Evolutionary conservation across 1,139 yeast species (phyloP).

Genomic region (Maudiozyma humilis): DNA sequence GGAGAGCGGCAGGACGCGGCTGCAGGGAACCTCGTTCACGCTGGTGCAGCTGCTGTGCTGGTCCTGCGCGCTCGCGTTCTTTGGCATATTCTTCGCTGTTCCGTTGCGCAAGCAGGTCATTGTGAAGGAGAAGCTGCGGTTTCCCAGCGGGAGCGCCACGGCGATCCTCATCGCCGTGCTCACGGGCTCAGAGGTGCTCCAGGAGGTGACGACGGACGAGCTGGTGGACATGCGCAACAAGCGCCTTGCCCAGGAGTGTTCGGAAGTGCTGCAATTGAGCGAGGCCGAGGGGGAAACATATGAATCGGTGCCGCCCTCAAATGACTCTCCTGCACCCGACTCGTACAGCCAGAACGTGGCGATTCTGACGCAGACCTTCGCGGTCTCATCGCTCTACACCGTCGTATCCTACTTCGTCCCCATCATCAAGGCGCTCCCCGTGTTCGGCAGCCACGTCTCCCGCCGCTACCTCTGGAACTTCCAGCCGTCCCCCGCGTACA

Average conservation of each 20-base stretch:
- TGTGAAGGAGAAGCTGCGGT: conserved; percentile 73
- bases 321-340: neutral
- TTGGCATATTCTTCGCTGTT: conserved; percentile 92
- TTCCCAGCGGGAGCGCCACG: conserved; percentile 94
- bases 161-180: conserved; percentile 85
- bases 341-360: conserved; percentile 51
- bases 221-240: conserved; percentile 23
- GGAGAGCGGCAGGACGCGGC: conserved; percentile 57
- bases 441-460: conserved; percentile 66
- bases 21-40: conserved; percentile 33
- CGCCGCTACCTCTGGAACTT: conserved; percentile 70
- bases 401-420: conserved; percentile 67
- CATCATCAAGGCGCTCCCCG: conserved; percentile 54
- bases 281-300: conserved; percentile 10
- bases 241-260: conserved; percentile 24
- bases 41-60: conserved; percentile 58
- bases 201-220: conserved; percentile 34
- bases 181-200: conserved; percentile 55
- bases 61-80: conserved; percentile 81
- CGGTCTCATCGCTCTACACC: conserved; percentile 66
- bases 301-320: neutral
- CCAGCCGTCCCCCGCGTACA: conserved; percentile 94
- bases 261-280: conserved; percentile 27
- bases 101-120: conserved; percentile 81
- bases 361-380: conserved; percentile 52